Conservation (phyloP, 129 eudicot genomes). For the Helianthus tuberosus region DNA sequence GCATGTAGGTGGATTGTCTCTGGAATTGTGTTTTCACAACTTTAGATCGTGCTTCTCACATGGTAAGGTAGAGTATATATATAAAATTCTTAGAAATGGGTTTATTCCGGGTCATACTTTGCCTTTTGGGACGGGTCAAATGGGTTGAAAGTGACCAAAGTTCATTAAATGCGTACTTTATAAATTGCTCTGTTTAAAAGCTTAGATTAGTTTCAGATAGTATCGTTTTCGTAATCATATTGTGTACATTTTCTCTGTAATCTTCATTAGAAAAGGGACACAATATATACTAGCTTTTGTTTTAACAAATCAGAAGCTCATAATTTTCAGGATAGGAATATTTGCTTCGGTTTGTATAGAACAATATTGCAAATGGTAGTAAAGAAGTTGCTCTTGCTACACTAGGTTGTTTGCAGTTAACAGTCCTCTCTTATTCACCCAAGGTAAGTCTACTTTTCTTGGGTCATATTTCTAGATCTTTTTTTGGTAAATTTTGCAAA, state of each 20-base stretch:
- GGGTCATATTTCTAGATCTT: background rate
- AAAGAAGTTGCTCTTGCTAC: constrained; percentile 99
- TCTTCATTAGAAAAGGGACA: background rate
- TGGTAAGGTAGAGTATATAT: constrained; percentile 52
- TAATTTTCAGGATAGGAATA: constrained; percentile 83
- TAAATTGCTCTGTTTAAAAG: background rate
- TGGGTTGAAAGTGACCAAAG: background rate
- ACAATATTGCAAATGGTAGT: constrained; percentile 77
- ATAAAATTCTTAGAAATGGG: background rate
- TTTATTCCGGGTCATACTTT: background rate
- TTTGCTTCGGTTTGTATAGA: constrained; percentile 66
- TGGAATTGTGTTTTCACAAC: constrained; percentile 92
- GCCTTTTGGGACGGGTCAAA: background rate
- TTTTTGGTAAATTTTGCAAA: background rate
- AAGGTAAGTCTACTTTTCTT: constrained; percentile 49
- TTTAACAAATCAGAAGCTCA: background rate
- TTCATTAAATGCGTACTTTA: background rate
- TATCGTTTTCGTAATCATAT: background rate
- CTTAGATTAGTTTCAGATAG: background rate
- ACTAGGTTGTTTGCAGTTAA: constrained; percentile 88
- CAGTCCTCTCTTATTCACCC: constrained; percentile 90
- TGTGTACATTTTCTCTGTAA: background rate
- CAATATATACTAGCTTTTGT: background rate
- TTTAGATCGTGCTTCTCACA: constrained; percentile 92
- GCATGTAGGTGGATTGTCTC: constrained; percentile 98